Base-by-base conservation (phyloP, 2,329 filamentous ascomycete species). In the Uncinocarpus reesii region DNA sequence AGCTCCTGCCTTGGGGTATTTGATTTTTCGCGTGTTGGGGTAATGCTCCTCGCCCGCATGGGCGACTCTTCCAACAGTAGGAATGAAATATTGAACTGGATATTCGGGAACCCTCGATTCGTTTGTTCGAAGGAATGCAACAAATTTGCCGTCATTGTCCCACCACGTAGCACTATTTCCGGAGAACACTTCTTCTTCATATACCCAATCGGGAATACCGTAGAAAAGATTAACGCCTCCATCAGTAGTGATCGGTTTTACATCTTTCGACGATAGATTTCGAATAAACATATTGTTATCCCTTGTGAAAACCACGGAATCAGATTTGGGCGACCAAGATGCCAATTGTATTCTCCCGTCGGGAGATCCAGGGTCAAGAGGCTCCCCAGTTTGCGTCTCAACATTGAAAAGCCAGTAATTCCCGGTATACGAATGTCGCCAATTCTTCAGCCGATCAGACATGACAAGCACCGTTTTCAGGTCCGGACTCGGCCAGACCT, bases 141-240 rank as follows among this genome's bases (percentile, higher is more conserved):
- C 69, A 62, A 85, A 94, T 58, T 87, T 83, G 44, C 89, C 92
- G 62, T 93, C 86, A 29, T 82, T 77, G 28, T 87, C 90, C 89
- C 89, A 98, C 92, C 93, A 98, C 1, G 89, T 93, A 4, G 86
- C 90, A 52, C 79, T 86, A 57, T 86, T 84, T 1, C 78, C 83
- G 11, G 72, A 66, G 53, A 96, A 86, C 2, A 94, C 86, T 64
- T 94, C 87, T 58, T 84, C 80, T 61, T 93, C 86, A 59, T 94
- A 95, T 0, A 96, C 92, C 92, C 92, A 98, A 64, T 98, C 93
- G 0, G 92, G 92, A 16, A 95, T 80, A 15, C 92, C 92, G 59
- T 98, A 95, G 66, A 98, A 98, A 51, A 92, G 79, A 57, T 96
- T 81, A 0, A 80, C 73, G 0, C 90, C 86, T 10, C 93, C 92